Base-by-base conservation (phyloP, 768 basidiomycete genomes). In the Mycena rosella region DNA sequence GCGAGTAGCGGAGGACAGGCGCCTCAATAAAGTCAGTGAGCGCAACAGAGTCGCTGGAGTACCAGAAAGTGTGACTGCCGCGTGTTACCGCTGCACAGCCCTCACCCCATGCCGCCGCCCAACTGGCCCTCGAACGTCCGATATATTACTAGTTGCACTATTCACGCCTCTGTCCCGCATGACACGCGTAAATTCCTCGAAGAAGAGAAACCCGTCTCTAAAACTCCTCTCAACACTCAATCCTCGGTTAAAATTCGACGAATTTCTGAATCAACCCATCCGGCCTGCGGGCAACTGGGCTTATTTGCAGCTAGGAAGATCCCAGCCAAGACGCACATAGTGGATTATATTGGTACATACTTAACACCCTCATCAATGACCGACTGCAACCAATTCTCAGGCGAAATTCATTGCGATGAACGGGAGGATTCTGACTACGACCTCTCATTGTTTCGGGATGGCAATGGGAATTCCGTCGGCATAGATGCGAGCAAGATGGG, bases 391-490 rank as follows among this genome's bases (percentile, higher is more conserved):
- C 2, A 20, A 51, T 45, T 53, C 18, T 32, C 72, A 85, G 95
- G 96, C 27, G 88, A 96, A 76, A 84, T 96, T 22, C 96, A 98
- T 76, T 88, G 88, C 71, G 89, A 96, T 69, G 88, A 88, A 45
- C 87, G 93, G 58, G 83, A 83, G 27, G 79, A 85, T 34, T 92
- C 92, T n/a, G 91, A 96, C 78, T 97, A 97, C 75, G 96, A 97
- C 78, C 82, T 97, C 27, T 95, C 91, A 17, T 84, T 97, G n/a
- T 83, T 38, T 79, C 85, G 55, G 78, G 81, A 63, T 22, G 82
- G 84, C 57, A 88, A 87, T 10, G 74, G 86, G 44, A 90, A 83
- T 73, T n/a, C n/a, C n/a, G 86, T 96, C 22, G 96, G 95, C 1
- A 83, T 93, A 44, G 96, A 98, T 76, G 95, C 95, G 22, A 82